phyloP scores from a whole-genome alignment of 2,329 filamentous ascomycete genomes.

The Penicillium verrucosum region DNA sequence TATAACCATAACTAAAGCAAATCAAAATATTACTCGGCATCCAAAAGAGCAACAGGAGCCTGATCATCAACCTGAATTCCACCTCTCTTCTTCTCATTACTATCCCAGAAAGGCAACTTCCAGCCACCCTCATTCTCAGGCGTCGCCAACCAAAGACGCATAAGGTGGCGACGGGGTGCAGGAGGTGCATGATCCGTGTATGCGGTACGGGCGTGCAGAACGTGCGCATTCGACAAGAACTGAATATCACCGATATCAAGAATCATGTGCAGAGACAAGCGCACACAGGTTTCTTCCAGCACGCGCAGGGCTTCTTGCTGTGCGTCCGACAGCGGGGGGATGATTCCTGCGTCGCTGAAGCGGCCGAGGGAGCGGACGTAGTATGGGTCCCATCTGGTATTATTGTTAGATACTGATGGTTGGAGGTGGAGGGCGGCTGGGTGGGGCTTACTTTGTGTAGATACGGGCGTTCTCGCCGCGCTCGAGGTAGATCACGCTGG shows the following conservation, averaged over 20 bases:
- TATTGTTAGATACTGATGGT: constrained; percentile 9
- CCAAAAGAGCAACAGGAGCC: constrained; percentile 69
- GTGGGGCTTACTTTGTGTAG: constrained; percentile 62
- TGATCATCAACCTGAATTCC: constrained; percentile 85
- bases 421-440: background rate
- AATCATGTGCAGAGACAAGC: constrained; percentile 76
- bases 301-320: constrained; percentile 67
- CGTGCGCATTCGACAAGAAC: constrained; percentile 75
- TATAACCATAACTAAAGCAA: constrained; percentile 2
- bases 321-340: constrained; percentile 67
- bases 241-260: constrained; percentile 86
- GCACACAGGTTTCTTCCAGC: constrained; percentile 72
- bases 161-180: constrained; percentile 69
- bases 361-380: constrained; percentile 72
- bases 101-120: constrained; percentile 79
- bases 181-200: constrained; percentile 71
- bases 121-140: constrained; percentile 81
- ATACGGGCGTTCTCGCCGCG: constrained; percentile 62
- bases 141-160: constrained; percentile 80
- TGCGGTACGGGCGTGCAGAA: constrained; percentile 75
- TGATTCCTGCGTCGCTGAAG: constrained; percentile 69
- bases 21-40: constrained; percentile 62
- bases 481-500: constrained; percentile 74
- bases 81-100: constrained; percentile 77
- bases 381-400: constrained; percentile 72